These are phyloP conservation scores for Plenodomus biglobosus DNA, from an alignment of 2,329 filamentous ascomycete genomes.

Conservation along the genomic window DNA sequence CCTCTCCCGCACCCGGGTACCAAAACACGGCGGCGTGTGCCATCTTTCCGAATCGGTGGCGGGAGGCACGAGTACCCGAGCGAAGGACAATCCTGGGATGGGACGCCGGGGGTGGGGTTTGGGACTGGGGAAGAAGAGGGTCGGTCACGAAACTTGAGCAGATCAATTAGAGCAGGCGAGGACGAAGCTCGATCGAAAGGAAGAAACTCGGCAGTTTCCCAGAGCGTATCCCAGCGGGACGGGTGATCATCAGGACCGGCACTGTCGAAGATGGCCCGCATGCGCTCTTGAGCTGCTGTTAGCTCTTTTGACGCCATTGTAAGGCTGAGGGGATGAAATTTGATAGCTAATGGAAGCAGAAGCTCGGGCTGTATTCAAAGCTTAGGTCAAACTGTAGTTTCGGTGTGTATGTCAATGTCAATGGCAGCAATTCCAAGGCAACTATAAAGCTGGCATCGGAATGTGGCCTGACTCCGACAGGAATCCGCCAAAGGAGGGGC, in stretches of 20 bases:
- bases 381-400: too few species aligned
- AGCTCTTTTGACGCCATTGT: too few species aligned
- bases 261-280: slow-evolving; percentile 50
- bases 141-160: slow-evolving; percentile 38
- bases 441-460: too few species aligned
- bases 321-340: too few species aligned
- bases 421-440: too few species aligned
- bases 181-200: slow-evolving; percentile 63
- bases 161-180: slow-evolving; percentile 61
- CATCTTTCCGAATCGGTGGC: slow-evolving; percentile 18
- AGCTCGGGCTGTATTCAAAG: too few species aligned
- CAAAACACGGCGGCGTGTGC: slow-evolving; percentile 59
- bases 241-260: slow-evolving; percentile 21
- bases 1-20: slow-evolving; percentile 82
- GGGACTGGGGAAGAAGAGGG: slow-evolving; percentile 12
- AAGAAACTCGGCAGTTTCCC: slow-evolving; percentile 52
- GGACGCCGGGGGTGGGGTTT: slow-evolving; percentile 27
- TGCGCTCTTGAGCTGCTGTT: slow-evolving; percentile 41
- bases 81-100: slow-evolving; percentile 4
- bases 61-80: slow-evolving; percentile 6
- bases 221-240: background rate
- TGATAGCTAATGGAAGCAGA: too few species aligned
- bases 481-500: too few species aligned
- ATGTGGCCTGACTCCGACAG: too few species aligned
- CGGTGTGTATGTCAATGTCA: too few species aligned